phyloP scores from a whole-genome alignment of 805 yeast species.

The Barnettozyma botsteinii region DNA sequence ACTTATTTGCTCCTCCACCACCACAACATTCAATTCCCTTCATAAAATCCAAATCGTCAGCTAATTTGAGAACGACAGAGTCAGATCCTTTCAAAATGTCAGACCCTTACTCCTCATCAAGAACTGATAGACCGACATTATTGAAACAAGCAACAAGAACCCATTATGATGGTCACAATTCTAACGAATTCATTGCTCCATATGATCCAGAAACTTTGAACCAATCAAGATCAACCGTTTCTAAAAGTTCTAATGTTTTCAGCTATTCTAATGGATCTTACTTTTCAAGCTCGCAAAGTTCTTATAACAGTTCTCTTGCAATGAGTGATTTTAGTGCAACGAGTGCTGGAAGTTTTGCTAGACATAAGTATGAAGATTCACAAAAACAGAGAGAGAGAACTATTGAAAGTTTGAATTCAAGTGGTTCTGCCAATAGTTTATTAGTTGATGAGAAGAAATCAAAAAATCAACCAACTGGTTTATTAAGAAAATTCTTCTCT shows the following conservation, averaged over 20 bases:
- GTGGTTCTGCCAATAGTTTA: conserved; percentile 26
- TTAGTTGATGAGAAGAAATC: conserved; percentile 21
- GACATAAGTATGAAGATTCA: conserved; percentile 55
- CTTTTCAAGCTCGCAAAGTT: conserved; percentile 43
- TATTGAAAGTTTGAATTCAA: conserved; percentile 13
- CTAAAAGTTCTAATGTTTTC: conserved; percentile 23
- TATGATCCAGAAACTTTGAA: conserved; percentile 28
- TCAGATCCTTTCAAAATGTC: conserved; percentile 9
- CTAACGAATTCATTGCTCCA: conserved; percentile 24
- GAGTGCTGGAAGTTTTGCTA: conserved; percentile 77
- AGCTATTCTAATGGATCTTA: conserved; percentile 39
- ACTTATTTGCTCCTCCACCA: conserved; percentile 18
- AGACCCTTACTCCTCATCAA: conserved; percentile 11
- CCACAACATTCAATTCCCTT: conserved; percentile 22
- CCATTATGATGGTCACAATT: conserved; percentile 3
- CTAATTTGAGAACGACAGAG: conserved; percentile 11
- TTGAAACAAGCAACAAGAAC: conserved; percentile 14
- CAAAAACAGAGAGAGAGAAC: conserved; percentile 12
- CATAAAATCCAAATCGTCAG: conserved; percentile 20
- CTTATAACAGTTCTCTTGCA: conserved; percentile 36
- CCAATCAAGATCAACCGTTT: conserved; percentile 23
- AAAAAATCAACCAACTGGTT: conserved; percentile 19
- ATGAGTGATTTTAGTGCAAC: conserved; percentile 77
- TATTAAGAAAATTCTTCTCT: conserved; percentile 29
- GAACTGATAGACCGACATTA: conserved; percentile 1